Evolutionary conservation across 2,329 filamentous ascomycete genomes (phyloP), one percentile per base, ranked within the genome.

Genomic region (Aspergillus clavatus): DNA sequence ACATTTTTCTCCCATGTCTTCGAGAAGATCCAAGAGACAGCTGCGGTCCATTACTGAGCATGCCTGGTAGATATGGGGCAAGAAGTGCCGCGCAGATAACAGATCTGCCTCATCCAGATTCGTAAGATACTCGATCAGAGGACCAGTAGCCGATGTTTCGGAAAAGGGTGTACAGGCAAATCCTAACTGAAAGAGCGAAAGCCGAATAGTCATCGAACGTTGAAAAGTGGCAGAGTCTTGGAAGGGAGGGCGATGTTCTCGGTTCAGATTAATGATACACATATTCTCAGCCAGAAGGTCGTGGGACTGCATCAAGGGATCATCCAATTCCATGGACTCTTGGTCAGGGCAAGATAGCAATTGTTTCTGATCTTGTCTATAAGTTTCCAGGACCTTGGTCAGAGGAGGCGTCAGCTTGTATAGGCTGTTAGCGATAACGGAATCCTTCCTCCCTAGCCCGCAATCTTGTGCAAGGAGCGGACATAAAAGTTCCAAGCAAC

Each of bases 1-100:
- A 33, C 78, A 69, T 23, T 67, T 66, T 42, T 75, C 70, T 16
- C 69, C 75, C 28, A 79, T 56, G 47, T 71, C 62, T 41, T 72
- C 70, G 10, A 81, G 60, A 5, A 81, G 54, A 4, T 55, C 60
- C 18, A 74, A 66, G 11, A 72, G 61, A 40, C 72, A 70, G 23
- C 57, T 47, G 33, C 63, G 60, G 4, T 60, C 50, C 40, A 69
- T 56, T 18, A 26, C 44, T 38, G 56, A 60, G 41, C 53, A 66
- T 33, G 41, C 54, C 44, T 40, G 47, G 47, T 63, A 72, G n/a
- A 63, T 46, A 43, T 52, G 50, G 26, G 57, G 63, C 22, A 65
- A 51, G 45, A 61, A 48, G n/a, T 51, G 48, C 44, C 62, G 59
- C 1, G 63, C 61, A 24, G 63, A 59, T 35, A 74, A 47, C 27